Conservation (phyloP, 2,329 filamentous ascomycete species). For the Hypoxylon sp. region DNA sequence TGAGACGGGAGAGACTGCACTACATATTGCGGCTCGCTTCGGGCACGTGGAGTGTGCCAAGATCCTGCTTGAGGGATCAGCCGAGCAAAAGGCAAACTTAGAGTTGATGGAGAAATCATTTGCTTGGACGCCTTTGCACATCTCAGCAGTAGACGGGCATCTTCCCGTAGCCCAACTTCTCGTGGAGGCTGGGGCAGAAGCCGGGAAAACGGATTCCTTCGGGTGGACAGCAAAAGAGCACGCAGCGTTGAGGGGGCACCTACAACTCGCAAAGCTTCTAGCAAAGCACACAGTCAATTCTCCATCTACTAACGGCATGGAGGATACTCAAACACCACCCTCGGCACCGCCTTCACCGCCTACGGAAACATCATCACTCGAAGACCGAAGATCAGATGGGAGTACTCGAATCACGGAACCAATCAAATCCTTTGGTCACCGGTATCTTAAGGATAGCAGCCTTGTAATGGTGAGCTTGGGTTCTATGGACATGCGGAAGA, state of each 20-base stretch:
- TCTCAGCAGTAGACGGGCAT: slow-evolving; percentile 91
- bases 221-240: slow-evolving; percentile 97
- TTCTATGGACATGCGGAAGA: slow-evolving; percentile 93
- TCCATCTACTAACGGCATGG: slow-evolving; percentile 52
- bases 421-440: slow-evolving; percentile 95
- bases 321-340: slow-evolving; percentile 47
- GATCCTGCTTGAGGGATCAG: slow-evolving; percentile 79
- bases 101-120: slow-evolving; percentile 87
- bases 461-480: slow-evolving; percentile 94
- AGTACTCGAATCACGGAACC: slow-evolving; percentile 75
- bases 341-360: slow-evolving; percentile 60
- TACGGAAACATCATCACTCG: slow-evolving; percentile 72
- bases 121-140: slow-evolving; percentile 94
- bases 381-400: slow-evolving; percentile 69
- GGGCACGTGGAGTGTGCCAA: slow-evolving; percentile 85
- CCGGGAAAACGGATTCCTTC: slow-evolving; percentile 83
- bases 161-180: slow-evolving; percentile 81
- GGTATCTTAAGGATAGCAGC: slow-evolving; percentile 90
- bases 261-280: slow-evolving; percentile 81
- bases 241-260: slow-evolving; percentile 88
- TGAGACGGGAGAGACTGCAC: slow-evolving; percentile 87
- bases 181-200: slow-evolving; percentile 81
- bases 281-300: slow-evolving; percentile 63
- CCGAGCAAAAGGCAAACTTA: slow-evolving; percentile 79
- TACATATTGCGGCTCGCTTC: slow-evolving; percentile 92